Percentiles rank a stretch among this genome's conserved stretches.
These are phyloP conservation scores for Cymodocea nodosa DNA, from an alignment of 116 monocot genomes.

Conservation along the genomic window DNA sequence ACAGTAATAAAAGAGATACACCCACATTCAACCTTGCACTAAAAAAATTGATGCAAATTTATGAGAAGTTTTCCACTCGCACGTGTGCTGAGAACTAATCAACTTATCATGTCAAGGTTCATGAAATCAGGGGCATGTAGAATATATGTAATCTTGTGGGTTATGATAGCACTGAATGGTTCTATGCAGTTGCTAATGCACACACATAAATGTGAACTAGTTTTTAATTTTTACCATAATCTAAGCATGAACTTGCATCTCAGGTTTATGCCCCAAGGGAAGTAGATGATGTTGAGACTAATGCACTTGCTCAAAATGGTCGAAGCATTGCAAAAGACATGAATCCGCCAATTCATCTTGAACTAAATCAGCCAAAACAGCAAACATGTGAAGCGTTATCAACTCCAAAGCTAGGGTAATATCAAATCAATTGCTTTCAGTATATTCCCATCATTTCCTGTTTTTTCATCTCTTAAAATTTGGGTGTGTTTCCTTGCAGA, in stretches of 20 bases:
- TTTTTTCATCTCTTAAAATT: neutral
- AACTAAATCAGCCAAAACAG: conserved; percentile 31
- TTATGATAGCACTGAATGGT: conserved; percentile 10
- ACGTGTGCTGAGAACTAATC: neutral
- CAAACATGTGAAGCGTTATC: conserved; percentile 8
- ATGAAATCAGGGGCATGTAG: conserved; percentile 6
- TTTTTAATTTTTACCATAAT: neutral
- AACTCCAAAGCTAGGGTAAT: conserved; percentile 22
- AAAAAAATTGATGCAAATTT: neutral
- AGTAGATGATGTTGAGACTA: neutral
- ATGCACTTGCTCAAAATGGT: conserved; percentile 7
- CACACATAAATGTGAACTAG: neutral
- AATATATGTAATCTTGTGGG: too few relatives aligned
- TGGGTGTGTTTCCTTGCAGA: conserved; percentile 6
- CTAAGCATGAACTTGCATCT: conserved; percentile 1
- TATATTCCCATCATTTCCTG: neutral
- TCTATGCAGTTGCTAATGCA: too few relatives aligned
- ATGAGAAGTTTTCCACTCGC: neutral
- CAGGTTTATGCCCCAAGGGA: conserved; percentile 23
- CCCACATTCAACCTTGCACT: neutral
- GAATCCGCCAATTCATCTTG: conserved; percentile 24
- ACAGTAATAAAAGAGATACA: neutral
- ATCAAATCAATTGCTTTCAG: neutral
- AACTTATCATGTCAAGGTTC: neutral
- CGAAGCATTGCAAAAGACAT: conserved; percentile 5